Percentiles rank a stretch among this genome's conserved stretches.
phyloP scores from a whole-genome alignment of 768 basidiomycete genomes.

The Mycena crocata region DNA sequence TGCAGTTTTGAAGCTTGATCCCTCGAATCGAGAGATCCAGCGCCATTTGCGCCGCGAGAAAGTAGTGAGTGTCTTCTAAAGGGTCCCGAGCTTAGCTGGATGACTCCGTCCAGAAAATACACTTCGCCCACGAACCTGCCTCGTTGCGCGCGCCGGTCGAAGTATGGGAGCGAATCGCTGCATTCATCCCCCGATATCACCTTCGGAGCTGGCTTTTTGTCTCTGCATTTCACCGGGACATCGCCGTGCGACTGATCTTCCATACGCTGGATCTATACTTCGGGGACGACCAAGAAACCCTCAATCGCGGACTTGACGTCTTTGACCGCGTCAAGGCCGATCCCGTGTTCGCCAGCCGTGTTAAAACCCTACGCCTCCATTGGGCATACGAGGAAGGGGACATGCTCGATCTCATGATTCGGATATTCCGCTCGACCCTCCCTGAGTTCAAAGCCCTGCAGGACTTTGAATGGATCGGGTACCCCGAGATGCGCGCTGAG shows the following conservation, averaged over 20 bases:
- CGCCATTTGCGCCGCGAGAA: slow-evolving; percentile 60
- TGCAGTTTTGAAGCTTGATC: slow-evolving; percentile 68
- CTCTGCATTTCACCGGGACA: slow-evolving; percentile 71
- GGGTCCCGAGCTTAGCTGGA: neutral
- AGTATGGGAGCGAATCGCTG: slow-evolving; percentile 76
- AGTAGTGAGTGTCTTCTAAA: slow-evolving; percentile 49
- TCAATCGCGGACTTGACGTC: slow-evolving; percentile 72
- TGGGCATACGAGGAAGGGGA: slow-evolving; percentile 80
- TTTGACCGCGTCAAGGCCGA: slow-evolving; percentile 76
- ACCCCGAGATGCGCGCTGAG: slow-evolving; percentile 76
- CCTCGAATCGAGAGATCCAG: slow-evolving; percentile 66
- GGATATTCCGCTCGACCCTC: slow-evolving; percentile 71
- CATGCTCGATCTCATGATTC: slow-evolving; percentile 70
- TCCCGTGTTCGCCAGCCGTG: slow-evolving; percentile 66
- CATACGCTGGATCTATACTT: slow-evolving; percentile 77
- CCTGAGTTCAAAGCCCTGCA: slow-evolving; percentile 70
- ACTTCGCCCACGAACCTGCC: slow-evolving; percentile 65
- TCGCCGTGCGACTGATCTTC: slow-evolving; percentile 74
- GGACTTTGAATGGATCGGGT: slow-evolving; percentile 84
- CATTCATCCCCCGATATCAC: slow-evolving; percentile 71
- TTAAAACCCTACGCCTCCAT: slow-evolving; percentile 71
- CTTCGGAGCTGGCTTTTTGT: slow-evolving; percentile 78
- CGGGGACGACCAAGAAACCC: slow-evolving; percentile 65
- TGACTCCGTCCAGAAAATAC: slow-evolving; percentile 52
- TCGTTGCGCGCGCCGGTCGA: slow-evolving; percentile 72